Conservation (phyloP, 352 stramenopile genomes). For the Phytophthora sp. region DNA sequence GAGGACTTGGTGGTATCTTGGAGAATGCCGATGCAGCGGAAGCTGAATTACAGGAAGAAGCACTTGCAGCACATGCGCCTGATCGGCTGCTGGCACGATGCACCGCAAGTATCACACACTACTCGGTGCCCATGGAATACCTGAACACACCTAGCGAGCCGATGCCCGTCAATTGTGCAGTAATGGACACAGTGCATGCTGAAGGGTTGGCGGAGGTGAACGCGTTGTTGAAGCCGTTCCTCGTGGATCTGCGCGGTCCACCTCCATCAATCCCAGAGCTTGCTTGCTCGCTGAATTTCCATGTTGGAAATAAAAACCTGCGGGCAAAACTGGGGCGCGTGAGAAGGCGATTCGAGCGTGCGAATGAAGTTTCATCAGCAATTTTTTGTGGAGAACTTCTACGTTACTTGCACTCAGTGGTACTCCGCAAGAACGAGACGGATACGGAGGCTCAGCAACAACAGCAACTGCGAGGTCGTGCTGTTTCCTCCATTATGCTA, state of each 20-base stretch:
- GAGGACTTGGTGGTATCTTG: conserved; percentile 45
- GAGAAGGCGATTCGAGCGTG: conserved; percentile 59
- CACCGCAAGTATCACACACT: conserved; percentile 57
- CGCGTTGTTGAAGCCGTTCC: conserved; percentile 57
- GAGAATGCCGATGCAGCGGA: conserved; percentile 56
- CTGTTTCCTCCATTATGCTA: conserved; percentile 63
- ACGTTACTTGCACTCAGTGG: conserved; percentile 71
- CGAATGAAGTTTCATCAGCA: conserved; percentile 66
- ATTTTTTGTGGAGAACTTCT: conserved; percentile 74
- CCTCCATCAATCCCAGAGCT: conserved; percentile 47
- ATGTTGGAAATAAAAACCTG: conserved; percentile 69
- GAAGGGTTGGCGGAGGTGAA: conserved; percentile 59
- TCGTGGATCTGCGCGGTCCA: conserved; percentile 54
- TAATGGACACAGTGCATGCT: conserved; percentile 53
- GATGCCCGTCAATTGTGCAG: conserved; percentile 59
- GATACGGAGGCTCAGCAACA: conserved; percentile 64
- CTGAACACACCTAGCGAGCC: conserved; percentile 53
- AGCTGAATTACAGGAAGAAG: conserved; percentile 24
- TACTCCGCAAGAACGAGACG: conserved; percentile 69
- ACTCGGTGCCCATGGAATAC: conserved; percentile 64
- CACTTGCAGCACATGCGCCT: conserved; percentile 32
- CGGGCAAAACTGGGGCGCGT: conserved; percentile 48
- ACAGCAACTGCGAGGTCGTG: conserved; percentile 46
- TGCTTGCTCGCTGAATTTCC: conserved; percentile 51
- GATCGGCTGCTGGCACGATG: conserved; percentile 57